phyloP scores from a whole-genome alignment of 768 basidiomycete species.

The Boletus subparvulus region DNA sequence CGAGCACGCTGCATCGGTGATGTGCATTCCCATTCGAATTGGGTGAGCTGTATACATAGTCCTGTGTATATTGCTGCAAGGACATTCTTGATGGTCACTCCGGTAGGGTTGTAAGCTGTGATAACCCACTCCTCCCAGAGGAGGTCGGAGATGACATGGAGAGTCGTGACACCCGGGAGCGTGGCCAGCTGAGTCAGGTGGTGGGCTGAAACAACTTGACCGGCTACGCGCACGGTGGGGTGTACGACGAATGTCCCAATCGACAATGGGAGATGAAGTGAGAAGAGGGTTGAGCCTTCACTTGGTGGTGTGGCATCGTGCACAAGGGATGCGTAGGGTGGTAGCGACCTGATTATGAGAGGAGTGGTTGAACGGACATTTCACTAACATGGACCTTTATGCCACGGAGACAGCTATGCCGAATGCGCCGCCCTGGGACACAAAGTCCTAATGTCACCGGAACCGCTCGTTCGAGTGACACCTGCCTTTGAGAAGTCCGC shows the following conservation, averaged over 20 bases:
- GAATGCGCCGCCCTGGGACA: background rate
- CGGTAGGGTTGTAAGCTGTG: constrained; percentile 38
- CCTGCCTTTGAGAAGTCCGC: constrained; percentile 18
- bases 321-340: constrained; percentile 1
- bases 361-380: background rate
- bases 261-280: constrained; percentile 21
- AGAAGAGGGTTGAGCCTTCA: constrained; percentile 20
- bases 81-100: constrained; percentile 54
- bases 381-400: constrained; percentile 14
- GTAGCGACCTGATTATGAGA: background rate
- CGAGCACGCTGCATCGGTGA: constrained; percentile 43
- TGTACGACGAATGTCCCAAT: constrained; percentile 53
- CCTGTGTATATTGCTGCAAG: constrained; percentile 44
- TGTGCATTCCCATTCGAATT: constrained; percentile 44
- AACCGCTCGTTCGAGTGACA: constrained; percentile 6
- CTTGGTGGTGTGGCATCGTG: constrained; percentile 16
- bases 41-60: constrained; percentile 39
- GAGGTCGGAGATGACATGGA: constrained; percentile 48
- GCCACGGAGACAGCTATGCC: background rate
- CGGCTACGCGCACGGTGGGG: constrained; percentile 30
- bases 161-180: constrained; percentile 35
- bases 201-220: constrained; percentile 1
- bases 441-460: background rate
- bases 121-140: constrained; percentile 46
- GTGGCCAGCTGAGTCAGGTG: constrained; percentile 46